Evolutionary conservation across 208 protist species (phyloP).

Genomic region (Crithidia fasciculata): DNA sequence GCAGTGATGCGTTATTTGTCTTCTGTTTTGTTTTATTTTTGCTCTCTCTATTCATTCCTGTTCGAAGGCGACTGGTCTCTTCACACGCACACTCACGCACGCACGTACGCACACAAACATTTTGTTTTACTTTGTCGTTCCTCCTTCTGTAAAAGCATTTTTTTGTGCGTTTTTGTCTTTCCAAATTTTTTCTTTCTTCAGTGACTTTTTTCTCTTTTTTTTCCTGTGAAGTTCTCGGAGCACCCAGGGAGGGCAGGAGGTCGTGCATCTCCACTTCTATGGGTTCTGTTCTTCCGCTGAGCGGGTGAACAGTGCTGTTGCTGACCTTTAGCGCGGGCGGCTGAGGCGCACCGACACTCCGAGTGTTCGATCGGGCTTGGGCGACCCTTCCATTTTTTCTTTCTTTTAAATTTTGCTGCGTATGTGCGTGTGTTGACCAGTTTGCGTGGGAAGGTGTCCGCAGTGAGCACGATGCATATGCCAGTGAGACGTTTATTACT

Average conservation of each 20-base stretch:
- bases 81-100: too few species aligned
- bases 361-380: not conserved
- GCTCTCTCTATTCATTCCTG: too few species aligned
- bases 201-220: not conserved
- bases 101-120: not conserved
- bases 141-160: not conserved
- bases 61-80: too few species aligned
- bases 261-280: constrained; percentile 9
- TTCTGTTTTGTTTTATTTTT: too few species aligned
- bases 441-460: too few species aligned
- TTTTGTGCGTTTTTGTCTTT: not conserved
- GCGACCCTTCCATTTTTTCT: not conserved
- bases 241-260: not conserved
- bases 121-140: not conserved
- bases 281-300: not conserved
- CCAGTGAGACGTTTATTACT: too few species aligned
- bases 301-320: too few species aligned
- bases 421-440: not conserved
- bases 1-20: too few species aligned
- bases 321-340: too few species aligned
- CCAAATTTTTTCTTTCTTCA: constrained; percentile 15
- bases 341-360: too few species aligned
- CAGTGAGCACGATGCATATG: too few species aligned
- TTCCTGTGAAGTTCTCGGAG: not conserved
- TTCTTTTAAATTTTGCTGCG: not conserved